phyloP scores from a whole-genome alignment of 169 alveolate species.

The Perkinsus marinus region DNA sequence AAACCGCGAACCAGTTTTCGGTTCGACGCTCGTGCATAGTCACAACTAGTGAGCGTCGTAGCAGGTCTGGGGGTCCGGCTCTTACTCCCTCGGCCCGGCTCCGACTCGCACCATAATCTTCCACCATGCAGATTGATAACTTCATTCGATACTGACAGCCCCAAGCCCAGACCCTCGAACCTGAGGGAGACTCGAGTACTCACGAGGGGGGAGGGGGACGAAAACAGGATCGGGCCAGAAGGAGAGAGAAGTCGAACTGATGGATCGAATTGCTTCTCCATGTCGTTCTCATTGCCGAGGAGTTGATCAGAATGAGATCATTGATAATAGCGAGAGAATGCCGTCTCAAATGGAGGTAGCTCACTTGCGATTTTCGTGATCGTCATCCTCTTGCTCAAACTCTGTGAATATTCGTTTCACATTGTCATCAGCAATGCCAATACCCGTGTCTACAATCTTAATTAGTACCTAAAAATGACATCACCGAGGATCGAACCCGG shows the following conservation, averaged over 20 bases:
- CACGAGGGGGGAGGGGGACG: no score
- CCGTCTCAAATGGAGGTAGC: background rate
- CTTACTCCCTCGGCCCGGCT: background rate
- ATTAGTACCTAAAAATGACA: background rate
- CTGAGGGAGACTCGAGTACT: no score
- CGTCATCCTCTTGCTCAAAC: background rate
- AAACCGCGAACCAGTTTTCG: no score
- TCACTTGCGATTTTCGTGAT: background rate
- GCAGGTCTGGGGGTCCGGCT: no score
- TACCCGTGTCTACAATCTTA: background rate
- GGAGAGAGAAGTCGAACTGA: no score
- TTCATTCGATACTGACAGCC: background rate
- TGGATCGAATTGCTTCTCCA: no score
- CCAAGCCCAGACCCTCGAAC: background rate
- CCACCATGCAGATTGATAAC: background rate
- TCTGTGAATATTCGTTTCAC: background rate
- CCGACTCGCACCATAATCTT: background rate
- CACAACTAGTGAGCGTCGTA: no score
- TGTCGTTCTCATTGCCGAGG: no score
- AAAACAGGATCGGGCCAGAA: no score
- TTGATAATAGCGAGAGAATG: no score
- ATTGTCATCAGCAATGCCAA: background rate
- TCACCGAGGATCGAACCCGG: background rate
- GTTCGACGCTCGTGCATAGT: background rate
- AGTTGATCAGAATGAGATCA: no score